Evolutionary conservation across 768 basidiomycete genomes (phyloP).

Genomic region (Hericium rajendrae): DNA sequence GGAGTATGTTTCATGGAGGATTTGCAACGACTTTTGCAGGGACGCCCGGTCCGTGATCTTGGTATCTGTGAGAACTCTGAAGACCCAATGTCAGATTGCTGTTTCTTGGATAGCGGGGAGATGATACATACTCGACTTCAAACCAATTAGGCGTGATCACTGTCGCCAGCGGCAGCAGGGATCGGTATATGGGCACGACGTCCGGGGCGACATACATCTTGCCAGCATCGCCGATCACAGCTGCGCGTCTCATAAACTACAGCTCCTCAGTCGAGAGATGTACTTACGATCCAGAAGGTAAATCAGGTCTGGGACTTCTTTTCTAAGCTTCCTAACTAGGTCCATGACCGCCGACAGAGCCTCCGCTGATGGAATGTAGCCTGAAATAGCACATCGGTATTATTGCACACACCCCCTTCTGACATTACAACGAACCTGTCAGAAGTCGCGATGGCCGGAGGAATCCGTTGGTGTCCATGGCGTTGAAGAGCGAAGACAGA

Average conservation of each 20-base stretch:
- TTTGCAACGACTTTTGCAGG: conserved; percentile 55
- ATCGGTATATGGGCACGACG: conserved; percentile 79
- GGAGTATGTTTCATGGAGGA: conserved; percentile 64
- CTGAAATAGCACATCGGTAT: conserved; percentile 24
- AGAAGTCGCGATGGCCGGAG: conserved; percentile 64
- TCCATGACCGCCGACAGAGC: conserved; percentile 58
- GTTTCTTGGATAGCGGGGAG: not conserved
- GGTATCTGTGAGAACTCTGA: conserved; percentile 67
- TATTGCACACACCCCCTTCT: not conserved
- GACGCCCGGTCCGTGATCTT: conserved; percentile 58
- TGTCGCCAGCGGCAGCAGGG: conserved; percentile 72
- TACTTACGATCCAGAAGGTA: conserved; percentile 89
- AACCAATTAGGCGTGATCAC: conserved; percentile 98
- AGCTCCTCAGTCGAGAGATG: too few relatives aligned
- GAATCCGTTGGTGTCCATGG: conserved; percentile 69
- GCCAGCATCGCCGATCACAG: conserved; percentile 92
- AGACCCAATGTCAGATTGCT: not conserved
- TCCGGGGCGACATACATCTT: conserved; percentile 80
- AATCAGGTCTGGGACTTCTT: conserved; percentile 48
- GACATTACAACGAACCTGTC: conserved; percentile 43
- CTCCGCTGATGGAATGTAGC: conserved; percentile 84
- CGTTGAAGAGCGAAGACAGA: conserved; percentile 62
- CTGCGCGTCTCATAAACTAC: conserved; percentile 31
- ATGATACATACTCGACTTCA: conserved; percentile 74
- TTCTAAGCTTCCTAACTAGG: conserved; percentile 51